These are phyloP conservation scores for Leishmania mexicana DNA, from an alignment of 208 protist species.

Conservation along the genomic window DNA sequence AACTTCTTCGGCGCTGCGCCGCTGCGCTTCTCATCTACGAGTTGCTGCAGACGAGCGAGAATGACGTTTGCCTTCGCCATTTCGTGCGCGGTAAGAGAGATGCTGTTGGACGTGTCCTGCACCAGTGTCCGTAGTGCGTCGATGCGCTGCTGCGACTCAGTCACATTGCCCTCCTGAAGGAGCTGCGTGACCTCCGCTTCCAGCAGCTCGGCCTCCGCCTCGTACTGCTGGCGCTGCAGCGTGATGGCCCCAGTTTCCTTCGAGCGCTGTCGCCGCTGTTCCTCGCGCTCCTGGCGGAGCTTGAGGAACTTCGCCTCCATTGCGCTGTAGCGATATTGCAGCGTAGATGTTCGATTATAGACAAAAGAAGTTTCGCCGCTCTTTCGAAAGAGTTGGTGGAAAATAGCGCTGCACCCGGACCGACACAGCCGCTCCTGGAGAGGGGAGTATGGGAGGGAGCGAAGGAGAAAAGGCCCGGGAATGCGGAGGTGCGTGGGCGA, in stretches of 20 bases:
- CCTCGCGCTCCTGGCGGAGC: constrained; percentile 66
- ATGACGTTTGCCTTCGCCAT: constrained; percentile 76
- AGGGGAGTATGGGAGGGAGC: background rate
- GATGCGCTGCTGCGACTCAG: constrained; percentile 50
- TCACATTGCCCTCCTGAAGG: constrained; percentile 25
- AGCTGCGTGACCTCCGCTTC: constrained; percentile 39
- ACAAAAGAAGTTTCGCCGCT: background rate
- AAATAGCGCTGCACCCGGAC: background rate
- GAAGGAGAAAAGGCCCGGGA: background rate
- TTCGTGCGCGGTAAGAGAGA: constrained; percentile 69
- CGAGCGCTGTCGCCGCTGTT: constrained; percentile 43
- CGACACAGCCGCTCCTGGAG: background rate
- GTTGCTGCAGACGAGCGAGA: constrained; percentile 65
- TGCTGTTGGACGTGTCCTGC: constrained; percentile 61
- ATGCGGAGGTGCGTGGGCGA: background rate
- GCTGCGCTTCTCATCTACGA: constrained; percentile 37
- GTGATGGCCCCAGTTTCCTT: constrained; percentile 39
- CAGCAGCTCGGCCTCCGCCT: constrained; percentile 44
- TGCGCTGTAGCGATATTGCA: background rate
- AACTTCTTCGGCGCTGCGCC: constrained; percentile 40
- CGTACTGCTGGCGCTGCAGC: constrained; percentile 61
- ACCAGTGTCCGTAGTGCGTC: constrained; percentile 52
- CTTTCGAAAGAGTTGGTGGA: background rate
- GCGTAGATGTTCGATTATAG: background rate
- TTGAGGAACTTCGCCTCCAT: constrained; percentile 80